Base-by-base conservation (phyloP, 2,329 filamentous ascomycete genomes). In the Cordyceps tenuipes region DNA sequence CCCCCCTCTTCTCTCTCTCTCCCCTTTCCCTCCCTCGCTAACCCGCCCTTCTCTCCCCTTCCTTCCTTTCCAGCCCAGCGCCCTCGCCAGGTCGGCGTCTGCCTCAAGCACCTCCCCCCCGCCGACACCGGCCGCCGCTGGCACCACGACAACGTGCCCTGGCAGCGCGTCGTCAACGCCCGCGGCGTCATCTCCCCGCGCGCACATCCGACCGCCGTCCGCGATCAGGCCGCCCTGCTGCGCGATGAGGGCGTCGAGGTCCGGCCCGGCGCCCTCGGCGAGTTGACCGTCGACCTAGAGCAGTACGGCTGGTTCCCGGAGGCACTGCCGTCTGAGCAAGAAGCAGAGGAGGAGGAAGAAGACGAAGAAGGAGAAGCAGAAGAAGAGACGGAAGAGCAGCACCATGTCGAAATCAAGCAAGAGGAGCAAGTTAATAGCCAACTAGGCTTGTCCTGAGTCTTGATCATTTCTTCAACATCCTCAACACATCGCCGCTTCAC, bases 141-240 rank as follows among this genome's bases (percentile, higher is more conserved):
- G 75, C 87, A 96, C 71, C 78, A 82, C 62, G 78, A 77, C 26
- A 97, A 88, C 64, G 93, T 97, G 3, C 93, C 93, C 0, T 97
- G 93, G 93, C 93, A 97, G 77, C 80, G 94, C 61, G 90, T 97
- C 62, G 88, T 97, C 70, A 96, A 93, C 72, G 77, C 90, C 15
- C 93, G 89, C 73, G 92, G 93, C 23, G 78, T 84, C 62, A 95
- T 97, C 65, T 96, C 91, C 49, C 89, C 89, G 8, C 84, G 92
- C 60, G 81, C 79, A 29, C 77, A 78, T 49, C 78, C 79, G 2
- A 72, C 75, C 0, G 80, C 77, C 0, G 72, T 78, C 0, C 74
- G 69, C n/a, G 76, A 75, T 49, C 82, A 85, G 64, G 82, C 80
- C 0, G 69, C 72, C 0, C 78, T 77, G 1, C 71, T 85, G 4